Evolutionary conservation across 495 filamentous ascomycete genomes (phyloP), one percentile per base, ranked within the genome.

Genomic region (Neurospora sp.): DNA sequence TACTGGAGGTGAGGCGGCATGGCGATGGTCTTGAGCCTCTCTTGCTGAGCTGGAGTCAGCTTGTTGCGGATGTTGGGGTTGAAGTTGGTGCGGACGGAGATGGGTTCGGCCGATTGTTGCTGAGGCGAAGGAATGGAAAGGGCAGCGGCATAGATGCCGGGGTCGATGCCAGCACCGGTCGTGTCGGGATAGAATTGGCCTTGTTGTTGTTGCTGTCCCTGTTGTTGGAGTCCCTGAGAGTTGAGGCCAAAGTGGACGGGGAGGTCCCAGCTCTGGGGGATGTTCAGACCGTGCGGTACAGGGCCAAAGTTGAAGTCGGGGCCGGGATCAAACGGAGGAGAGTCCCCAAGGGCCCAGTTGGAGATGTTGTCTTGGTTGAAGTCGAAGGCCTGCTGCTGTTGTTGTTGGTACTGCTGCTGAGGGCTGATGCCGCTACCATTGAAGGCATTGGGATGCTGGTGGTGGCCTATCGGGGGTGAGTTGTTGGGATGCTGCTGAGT

Each of bases 1-100:
- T 88, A 88, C 71, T 84, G 83, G 62, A 89, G 82, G 71, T 87
- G 86, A 31, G 84, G 74, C 5, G 87, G 87, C 87, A 89, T 89
- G 54, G 87, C 86, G 71, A 89, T 88, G 42, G 78, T 86, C 73
- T 83, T 85, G 71, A 88, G 77, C 75, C 82, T 83, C 74, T 87
- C 86, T 69, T 86, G 84, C 73, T 88, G 85, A n/a, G 86, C 86
- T 14, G 83, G 83, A 62, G 83, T 88, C 42, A 86, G 76, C 3
- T 78, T 83, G 72, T 78, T 82, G 14, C 76, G 74, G 37, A 78
- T 71, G 23, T 77, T 74, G 73, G 79, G 75, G 23, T 75, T 41
- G 39, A 75, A 39, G 20, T 74, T 72, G 59, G 76, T 23, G 20
- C 74, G 76, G 62, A 76, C 18, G 54, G 54, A 66, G 54, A 66